Evolutionary conservation across 2,329 filamentous ascomycete genomes (phyloP).

Genomic region (Trichoderma simmonsii): DNA sequence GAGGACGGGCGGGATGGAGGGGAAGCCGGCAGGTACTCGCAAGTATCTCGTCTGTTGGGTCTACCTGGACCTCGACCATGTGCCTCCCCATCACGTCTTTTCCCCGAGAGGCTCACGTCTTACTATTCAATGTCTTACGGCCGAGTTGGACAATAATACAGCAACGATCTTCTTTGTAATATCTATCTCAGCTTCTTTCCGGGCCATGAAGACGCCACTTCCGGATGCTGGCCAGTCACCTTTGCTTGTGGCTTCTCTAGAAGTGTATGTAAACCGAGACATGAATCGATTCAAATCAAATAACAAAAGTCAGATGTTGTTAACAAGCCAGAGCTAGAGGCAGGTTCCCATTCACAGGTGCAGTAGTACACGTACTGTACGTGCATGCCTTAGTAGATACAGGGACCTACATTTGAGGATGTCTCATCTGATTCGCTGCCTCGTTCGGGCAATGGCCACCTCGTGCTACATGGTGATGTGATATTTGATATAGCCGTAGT

Average conservation of each 20-base stretch:
- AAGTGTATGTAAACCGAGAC: background rate
- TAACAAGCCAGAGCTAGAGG: background rate
- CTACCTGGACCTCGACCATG: background rate
- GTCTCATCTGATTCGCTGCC: constrained; percentile 8
- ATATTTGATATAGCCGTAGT: background rate
- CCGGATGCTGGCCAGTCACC: background rate
- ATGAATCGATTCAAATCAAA: background rate
- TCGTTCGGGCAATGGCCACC: background rate
- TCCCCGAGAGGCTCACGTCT: constrained; percentile 1
- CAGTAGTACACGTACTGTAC: background rate
- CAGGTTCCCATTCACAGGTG: background rate
- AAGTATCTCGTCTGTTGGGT: background rate
- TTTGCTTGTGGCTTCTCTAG: background rate
- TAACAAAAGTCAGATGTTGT: background rate
- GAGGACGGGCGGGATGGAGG: background rate
- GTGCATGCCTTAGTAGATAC: background rate
- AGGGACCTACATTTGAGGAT: background rate
- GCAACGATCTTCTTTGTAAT: background rate
- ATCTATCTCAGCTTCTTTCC: background rate
- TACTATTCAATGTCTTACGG: background rate
- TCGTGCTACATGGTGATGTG: background rate
- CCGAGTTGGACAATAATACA: background rate
- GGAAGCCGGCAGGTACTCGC: background rate
- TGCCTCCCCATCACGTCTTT: background rate
- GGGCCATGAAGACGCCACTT: background rate